These are phyloP conservation scores for Daldinia grandis DNA, from an alignment of 495 filamentous ascomycete genomes.

Conservation along the genomic window DNA sequence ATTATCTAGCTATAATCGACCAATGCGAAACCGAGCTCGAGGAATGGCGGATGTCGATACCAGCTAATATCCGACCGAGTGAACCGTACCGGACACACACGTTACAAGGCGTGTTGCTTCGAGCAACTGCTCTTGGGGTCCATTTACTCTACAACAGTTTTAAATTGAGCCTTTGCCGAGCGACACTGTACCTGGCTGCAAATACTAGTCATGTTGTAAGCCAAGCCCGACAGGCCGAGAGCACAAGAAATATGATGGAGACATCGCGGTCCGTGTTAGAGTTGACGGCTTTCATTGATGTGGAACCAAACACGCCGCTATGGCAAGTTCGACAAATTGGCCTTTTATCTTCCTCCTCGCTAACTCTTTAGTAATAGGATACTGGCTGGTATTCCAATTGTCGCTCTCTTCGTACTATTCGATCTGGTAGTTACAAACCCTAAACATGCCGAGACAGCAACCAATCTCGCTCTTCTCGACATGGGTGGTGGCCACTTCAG, in stretches of 20 bases:
- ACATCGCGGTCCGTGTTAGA: conserved; percentile 46
- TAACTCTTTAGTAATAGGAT: neutral
- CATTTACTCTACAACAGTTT: conserved; percentile 45
- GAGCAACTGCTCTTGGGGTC: conserved; percentile 17
- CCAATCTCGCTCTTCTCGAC: conserved; percentile 48
- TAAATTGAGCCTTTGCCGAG: conserved; percentile 45
- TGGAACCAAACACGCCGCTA: conserved; percentile 44
- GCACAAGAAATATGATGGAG: conserved; percentile 37
- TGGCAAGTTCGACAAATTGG: conserved; percentile 39
- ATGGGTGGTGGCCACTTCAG: conserved; percentile 49
- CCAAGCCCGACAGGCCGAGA: conserved; percentile 19
- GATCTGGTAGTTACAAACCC: conserved; percentile 55
- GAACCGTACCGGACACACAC: conserved; percentile 18
- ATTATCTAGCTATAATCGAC: conserved; percentile 40
- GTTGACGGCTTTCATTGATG: conserved; percentile 47
- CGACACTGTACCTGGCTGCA: conserved; percentile 41
- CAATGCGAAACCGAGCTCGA: conserved; percentile 43
- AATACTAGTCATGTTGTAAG: conserved; percentile 21
- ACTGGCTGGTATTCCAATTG: conserved; percentile 44
- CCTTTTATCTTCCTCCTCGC: neutral
- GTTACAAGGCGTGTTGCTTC: conserved; percentile 10
- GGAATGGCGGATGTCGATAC: conserved; percentile 45
- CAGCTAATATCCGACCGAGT: conserved; percentile 41
- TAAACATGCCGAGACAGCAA: conserved; percentile 46
- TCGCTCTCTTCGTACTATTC: conserved; percentile 52